Evolutionary conservation across 768 basidiomycete genomes (phyloP), one percentile per base, ranked within the genome.

Genomic region (Xerocomus potaroensis): DNA sequence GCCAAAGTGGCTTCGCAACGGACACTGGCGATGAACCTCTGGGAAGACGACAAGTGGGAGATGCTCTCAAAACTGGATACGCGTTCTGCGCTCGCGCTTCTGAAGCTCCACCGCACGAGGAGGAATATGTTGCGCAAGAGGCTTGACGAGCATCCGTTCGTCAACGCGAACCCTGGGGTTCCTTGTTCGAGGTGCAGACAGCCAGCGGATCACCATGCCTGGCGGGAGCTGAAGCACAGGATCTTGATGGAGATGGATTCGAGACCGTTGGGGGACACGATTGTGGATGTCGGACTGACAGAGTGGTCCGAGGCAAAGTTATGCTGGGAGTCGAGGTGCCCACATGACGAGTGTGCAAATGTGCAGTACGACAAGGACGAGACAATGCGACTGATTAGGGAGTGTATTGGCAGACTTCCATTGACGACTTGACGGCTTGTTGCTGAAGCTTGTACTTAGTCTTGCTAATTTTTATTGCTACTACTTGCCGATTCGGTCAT

Each of bases 181-280:
- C 47, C 26, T 16, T 84, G 83, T 54, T 69, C 72, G 22, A 65
- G 74, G 35, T 84, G 82, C 60, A 66, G 72, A 30, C 62, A 63
- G 3, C 32, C 55, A 16, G 74, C 79, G 33, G 76, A 79, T 50
- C 80, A 84, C 59, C 71, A 75, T 43, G 78, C 79, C 6, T 83
- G 83, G 83, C 70, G 79, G 54, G 79, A 82, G 58, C 69, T 84
- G 45, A 84, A 83, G 57, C 71, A 77, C 54, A 73, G 65, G 38
- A 75, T 83, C 43, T 57, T 77, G 4, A 51, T 69, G 41, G 82
- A 83, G 68, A 76, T 84, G 65, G 83, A 84, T 50, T 51, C 56
- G 8, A 72, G 80, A 9, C 79, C 83, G 4, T 63, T 76, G 14
- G 83, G 81, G 5, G 83, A 84, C 55, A 79, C 79, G 6, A 67